phyloP scores from a whole-genome alignment of 768 basidiomycete species.

The Antrodiella citrinella region DNA sequence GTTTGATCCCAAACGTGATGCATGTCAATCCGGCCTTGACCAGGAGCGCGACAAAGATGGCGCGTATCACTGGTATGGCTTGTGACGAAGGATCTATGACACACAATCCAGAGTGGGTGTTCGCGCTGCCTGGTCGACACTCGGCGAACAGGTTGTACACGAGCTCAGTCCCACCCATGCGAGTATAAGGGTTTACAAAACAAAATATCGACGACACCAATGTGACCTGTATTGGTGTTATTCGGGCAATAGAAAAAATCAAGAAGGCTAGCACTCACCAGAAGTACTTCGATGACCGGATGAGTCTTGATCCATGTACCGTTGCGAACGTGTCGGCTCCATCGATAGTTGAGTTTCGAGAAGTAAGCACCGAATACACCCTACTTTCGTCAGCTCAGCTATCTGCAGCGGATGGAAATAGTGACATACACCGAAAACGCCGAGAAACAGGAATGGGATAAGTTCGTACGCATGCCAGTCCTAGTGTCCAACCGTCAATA shows the following conservation, averaged over 20 bases:
- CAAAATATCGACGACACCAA: slow-evolving; percentile 67
- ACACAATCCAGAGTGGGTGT: slow-evolving; percentile 63
- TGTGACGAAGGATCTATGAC: slow-evolving; percentile 49
- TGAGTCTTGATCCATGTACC: slow-evolving; percentile 75
- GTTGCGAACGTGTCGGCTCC: slow-evolving; percentile 77
- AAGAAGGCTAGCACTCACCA: slow-evolving; percentile 40
- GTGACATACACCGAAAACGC: slow-evolving; percentile 72
- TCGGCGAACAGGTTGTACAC: slow-evolving; percentile 89
- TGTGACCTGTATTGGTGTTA: slow-evolving; percentile 49
- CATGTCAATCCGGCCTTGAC: slow-evolving; percentile 77
- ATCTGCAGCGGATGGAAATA: not conserved
- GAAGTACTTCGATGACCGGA: slow-evolving; percentile 74
- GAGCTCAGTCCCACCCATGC: slow-evolving; percentile 93
- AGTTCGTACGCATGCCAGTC: slow-evolving; percentile 94
- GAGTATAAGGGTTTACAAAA: slow-evolving; percentile 84
- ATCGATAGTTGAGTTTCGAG: slow-evolving; percentile 84
- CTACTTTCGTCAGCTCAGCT: slow-evolving; percentile 26
- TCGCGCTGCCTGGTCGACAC: slow-evolving; percentile 52
- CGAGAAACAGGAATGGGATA: slow-evolving; percentile 75
- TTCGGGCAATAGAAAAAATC: slow-evolving; percentile 2
- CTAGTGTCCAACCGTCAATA: too few species aligned
- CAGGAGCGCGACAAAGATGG: slow-evolving; percentile 69
- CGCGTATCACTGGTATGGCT: slow-evolving; percentile 53
- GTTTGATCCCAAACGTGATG: slow-evolving; percentile 87
- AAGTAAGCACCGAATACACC: slow-evolving; percentile 93